phyloP scores from a whole-genome alignment of 2,329 filamentous ascomycete species.

The Byssothecium circinans region DNA sequence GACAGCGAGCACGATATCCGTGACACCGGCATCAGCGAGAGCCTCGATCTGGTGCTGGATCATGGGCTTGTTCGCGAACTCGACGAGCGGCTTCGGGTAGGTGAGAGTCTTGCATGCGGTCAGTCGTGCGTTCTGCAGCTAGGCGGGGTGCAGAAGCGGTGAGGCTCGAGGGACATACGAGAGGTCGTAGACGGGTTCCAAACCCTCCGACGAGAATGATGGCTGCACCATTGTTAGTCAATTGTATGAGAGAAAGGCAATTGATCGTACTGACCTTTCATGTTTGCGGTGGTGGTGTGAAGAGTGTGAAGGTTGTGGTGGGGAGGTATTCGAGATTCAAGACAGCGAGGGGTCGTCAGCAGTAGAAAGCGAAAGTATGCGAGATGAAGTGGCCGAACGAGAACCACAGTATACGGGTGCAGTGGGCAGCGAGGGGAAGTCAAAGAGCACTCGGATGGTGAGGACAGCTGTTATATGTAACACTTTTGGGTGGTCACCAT shows the following conservation, averaged over 20 bases:
- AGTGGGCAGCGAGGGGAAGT: slow-evolving; percentile 19
- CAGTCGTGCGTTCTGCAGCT: slow-evolving; percentile 20
- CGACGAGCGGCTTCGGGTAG: slow-evolving; percentile 93
- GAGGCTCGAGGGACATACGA: slow-evolving; percentile 60
- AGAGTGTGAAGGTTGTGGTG: slow-evolving; percentile 1
- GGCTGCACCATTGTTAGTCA: slow-evolving; percentile 56
- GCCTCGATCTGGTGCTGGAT: slow-evolving; percentile 98
- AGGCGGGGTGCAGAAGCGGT: slow-evolving; percentile 25
- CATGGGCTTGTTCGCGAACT: slow-evolving; percentile 99
- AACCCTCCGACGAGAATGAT: slow-evolving; percentile 99
- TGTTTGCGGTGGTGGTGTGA: slow-evolving; percentile 20
- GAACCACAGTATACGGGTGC: slow-evolving; percentile 7
- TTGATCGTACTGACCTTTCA: slow-evolving; percentile 42
- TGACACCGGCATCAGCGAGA: slow-evolving; percentile 89
- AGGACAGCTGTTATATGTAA: slow-evolving; percentile 27
- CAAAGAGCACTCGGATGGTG: slow-evolving; percentile 19
- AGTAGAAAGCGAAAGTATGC: slow-evolving; percentile 13
- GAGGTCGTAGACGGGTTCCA: slow-evolving; percentile 93
- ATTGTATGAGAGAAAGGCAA: slow-evolving; percentile 3
- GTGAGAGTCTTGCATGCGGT: slow-evolving; percentile 74
- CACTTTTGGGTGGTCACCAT: slow-evolving; percentile 8
- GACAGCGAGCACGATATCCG: slow-evolving; percentile 95
- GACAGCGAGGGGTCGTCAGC: slow-evolving; percentile 19
- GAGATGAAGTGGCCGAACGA: slow-evolving; percentile 4
- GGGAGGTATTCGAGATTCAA: slow-evolving; percentile 12